Conservation (phyloP, 73 alveolate genomes). For the Vitrella brassicaformis region DNA sequence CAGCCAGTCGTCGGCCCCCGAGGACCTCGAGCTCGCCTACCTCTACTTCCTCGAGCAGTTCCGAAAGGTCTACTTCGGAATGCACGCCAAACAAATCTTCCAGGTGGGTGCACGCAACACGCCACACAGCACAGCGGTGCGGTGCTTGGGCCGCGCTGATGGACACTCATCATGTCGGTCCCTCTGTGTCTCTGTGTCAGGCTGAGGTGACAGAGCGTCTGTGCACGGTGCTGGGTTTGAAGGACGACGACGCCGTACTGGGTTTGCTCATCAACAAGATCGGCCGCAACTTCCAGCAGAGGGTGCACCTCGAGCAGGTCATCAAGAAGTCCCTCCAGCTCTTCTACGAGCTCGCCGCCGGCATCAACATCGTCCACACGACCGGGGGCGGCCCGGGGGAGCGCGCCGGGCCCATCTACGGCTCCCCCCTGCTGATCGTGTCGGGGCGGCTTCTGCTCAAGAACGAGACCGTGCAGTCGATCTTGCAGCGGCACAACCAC, state of each 20-base stretch:
- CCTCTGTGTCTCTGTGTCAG: background rate
- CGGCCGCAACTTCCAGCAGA: conserved; percentile 34
- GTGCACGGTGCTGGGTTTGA: conserved; percentile 26
- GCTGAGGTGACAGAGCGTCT: conserved; percentile 25
- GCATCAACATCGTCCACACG: conserved; percentile 27
- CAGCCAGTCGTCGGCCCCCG: background rate
- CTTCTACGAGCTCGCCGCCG: conserved; percentile 26
- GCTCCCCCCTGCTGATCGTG: conserved; percentile 23
- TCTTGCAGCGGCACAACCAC: background rate
- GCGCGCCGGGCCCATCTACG: no score
- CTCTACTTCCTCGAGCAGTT: conserved; percentile 35
- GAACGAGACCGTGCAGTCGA: conserved; percentile 28
- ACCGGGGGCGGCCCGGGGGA: no score
- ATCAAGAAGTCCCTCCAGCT: conserved; percentile 26
- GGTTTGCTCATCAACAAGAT: conserved; percentile 20
- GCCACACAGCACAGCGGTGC: background rate
- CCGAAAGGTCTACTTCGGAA: conserved; percentile 29
- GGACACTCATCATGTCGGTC: background rate
- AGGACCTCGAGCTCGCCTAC: conserved; percentile 1
- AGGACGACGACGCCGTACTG: conserved; percentile 27
- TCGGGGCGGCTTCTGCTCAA: conserved; percentile 28
- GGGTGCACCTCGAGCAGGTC: conserved; percentile 16
- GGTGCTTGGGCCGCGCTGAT: background rate
- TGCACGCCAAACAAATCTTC: conserved; percentile 32
- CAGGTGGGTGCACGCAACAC: conserved; percentile 2